Percentiles rank a stretch among this genome's conserved stretches.
Evolutionary conservation across 208 protist genomes (phyloP).

Genomic region (Leishmania martiniquensis): DNA sequence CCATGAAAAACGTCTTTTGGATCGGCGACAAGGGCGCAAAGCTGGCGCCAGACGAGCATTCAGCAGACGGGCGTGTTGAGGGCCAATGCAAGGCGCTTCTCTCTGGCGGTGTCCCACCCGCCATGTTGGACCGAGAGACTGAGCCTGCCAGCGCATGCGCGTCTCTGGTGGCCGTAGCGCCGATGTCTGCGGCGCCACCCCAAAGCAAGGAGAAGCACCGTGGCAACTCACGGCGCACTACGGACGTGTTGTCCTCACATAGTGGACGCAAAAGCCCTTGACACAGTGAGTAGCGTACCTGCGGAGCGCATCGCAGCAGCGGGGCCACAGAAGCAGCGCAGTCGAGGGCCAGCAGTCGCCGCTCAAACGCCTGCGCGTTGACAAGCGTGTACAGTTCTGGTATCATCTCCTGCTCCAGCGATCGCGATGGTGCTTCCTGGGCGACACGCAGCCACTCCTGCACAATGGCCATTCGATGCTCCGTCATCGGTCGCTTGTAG

Average conservation of each 20-base stretch:
- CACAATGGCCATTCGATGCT: slow-evolving; percentile 44
- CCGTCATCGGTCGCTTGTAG: slow-evolving; percentile 49
- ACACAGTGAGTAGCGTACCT: slow-evolving; percentile 49
- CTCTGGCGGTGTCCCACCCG: neutral
- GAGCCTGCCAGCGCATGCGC: neutral
- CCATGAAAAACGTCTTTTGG: slow-evolving; percentile 39
- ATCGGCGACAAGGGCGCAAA: slow-evolving; percentile 6
- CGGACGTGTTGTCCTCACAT: slow-evolving; percentile 62
- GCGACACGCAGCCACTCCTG: slow-evolving; percentile 57
- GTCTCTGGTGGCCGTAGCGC: neutral
- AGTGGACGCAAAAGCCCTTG: slow-evolving; percentile 64
- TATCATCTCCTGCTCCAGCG: slow-evolving; percentile 65
- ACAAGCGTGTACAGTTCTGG: slow-evolving; percentile 70
- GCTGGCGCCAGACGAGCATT: neutral
- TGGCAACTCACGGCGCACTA: slow-evolving; percentile 62
- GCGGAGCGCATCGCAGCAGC: slow-evolving; percentile 30
- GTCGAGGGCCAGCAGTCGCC: slow-evolving; percentile 60
- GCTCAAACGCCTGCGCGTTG: slow-evolving; percentile 50
- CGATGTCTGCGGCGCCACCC: slow-evolving; percentile 16
- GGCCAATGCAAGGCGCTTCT: neutral
- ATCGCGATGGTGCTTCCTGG: slow-evolving; percentile 30
- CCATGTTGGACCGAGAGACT: neutral
- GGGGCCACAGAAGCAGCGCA: slow-evolving; percentile 49
- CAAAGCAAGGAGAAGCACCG: slow-evolving; percentile 55
- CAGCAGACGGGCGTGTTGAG: neutral